Conservation (phyloP, 345 rosid genomes). For the Capsella bursapastoris region DNA sequence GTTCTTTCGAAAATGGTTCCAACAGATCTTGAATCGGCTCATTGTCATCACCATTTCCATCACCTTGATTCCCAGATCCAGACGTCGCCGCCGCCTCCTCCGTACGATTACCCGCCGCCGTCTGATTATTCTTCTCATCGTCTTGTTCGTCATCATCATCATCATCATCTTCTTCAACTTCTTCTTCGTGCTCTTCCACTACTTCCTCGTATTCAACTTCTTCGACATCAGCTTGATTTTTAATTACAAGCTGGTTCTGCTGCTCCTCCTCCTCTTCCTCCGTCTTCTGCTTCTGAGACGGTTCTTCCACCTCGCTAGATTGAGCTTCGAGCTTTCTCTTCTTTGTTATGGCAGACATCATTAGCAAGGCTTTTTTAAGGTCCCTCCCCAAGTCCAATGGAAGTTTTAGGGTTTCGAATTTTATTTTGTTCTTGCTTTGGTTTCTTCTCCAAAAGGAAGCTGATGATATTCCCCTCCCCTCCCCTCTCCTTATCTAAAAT, state of each 20-base stretch:
- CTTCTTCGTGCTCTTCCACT: slow-evolving; percentile 48
- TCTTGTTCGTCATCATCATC: slow-evolving; percentile 39
- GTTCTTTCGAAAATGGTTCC: slow-evolving; percentile 72
- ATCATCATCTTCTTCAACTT: slow-evolving; percentile 30
- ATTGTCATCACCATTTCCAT: slow-evolving; percentile 48
- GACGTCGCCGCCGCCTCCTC: slow-evolving; percentile 28
- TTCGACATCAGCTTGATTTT: slow-evolving; percentile 35
- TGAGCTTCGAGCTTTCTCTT: slow-evolving; percentile 61
- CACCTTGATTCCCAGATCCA: slow-evolving; percentile 42
- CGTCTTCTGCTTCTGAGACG: slow-evolving; percentile 28
- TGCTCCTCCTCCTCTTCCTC: slow-evolving; percentile 27
- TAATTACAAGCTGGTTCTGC: slow-evolving; percentile 33
- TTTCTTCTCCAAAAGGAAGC: slow-evolving; percentile 3
- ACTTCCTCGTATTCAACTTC: slow-evolving; percentile 49
- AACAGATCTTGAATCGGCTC: slow-evolving; percentile 71
- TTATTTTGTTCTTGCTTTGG: neutral
- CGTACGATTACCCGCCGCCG: neutral
- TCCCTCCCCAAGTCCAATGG: neutral
- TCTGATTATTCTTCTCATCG: slow-evolving; percentile 21
- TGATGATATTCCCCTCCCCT: neutral
- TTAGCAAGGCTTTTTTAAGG: neutral
- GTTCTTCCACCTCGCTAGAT: slow-evolving; percentile 42
- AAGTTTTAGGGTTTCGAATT: slow-evolving; percentile 45
- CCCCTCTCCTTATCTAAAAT: slow-evolving; percentile 26
- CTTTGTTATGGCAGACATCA: slow-evolving; percentile 55